phyloP scores from a whole-genome alignment of 2,329 filamentous ascomycete species.

The Cordyceps militaris region DNA sequence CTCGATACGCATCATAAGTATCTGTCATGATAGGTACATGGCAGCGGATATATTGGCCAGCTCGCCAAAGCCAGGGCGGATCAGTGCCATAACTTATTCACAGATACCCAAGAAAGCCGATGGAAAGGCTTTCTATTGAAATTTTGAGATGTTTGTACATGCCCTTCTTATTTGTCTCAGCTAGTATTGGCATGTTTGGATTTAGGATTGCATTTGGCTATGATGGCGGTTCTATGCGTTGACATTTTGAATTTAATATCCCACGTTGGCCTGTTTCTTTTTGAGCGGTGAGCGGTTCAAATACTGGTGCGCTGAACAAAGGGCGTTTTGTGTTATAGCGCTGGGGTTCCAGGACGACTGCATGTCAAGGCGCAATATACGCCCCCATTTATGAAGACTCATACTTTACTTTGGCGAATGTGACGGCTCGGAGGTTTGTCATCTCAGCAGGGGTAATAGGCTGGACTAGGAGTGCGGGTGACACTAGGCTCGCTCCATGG shows the following conservation, averaged over 20 bases:
- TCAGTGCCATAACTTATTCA: background rate
- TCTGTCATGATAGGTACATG: background rate
- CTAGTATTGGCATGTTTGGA: background rate
- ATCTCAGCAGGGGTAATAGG: too few species aligned
- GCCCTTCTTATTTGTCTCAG: background rate
- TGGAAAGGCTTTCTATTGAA: background rate
- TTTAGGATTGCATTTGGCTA: background rate
- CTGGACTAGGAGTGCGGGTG: too few species aligned
- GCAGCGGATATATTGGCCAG: background rate
- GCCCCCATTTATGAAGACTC: background rate
- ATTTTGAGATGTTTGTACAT: conserved; percentile 2
- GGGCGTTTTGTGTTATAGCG: background rate
- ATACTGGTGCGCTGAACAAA: background rate
- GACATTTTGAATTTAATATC: background rate
- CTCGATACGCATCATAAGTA: background rate
- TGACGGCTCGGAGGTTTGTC: too few species aligned
- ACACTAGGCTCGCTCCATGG: too few species aligned
- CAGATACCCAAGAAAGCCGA: conserved; percentile 1
- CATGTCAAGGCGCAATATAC: background rate
- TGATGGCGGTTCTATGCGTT: background rate
- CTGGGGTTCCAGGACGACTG: background rate
- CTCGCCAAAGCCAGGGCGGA: too few species aligned
- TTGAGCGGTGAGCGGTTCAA: background rate
- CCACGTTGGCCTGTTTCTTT: background rate
- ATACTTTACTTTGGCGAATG: too few species aligned